Percentiles rank a stretch among this genome's conserved stretches.
These are phyloP conservation scores for Arthrinium phaeospermum DNA, from an alignment of 2,329 filamentous ascomycete species.

Conservation along the genomic window DNA sequence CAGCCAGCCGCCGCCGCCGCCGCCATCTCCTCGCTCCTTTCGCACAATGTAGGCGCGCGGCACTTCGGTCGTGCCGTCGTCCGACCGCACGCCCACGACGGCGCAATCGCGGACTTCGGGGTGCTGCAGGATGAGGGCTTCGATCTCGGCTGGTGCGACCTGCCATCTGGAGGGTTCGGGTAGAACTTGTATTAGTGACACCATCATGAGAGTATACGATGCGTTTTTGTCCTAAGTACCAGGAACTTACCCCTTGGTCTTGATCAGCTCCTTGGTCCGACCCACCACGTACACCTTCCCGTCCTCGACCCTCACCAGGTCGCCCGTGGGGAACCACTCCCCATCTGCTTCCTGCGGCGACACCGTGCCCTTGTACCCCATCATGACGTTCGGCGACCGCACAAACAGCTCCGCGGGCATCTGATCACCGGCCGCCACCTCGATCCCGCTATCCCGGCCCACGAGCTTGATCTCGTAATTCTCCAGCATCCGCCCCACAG, in stretches of 20 bases:
- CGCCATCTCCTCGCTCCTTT: slow-evolving; percentile 27
- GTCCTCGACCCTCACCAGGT: slow-evolving; percentile 43
- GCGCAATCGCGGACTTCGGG: slow-evolving; percentile 50
- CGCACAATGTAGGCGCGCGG: slow-evolving; percentile 54
- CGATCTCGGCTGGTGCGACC: slow-evolving; percentile 54
- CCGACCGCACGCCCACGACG: slow-evolving; percentile 48
- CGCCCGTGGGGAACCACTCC: slow-evolving; percentile 50
- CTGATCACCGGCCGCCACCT: neutral
- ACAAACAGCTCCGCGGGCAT: slow-evolving; percentile 7
- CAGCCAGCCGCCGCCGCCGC: slow-evolving; percentile 34
- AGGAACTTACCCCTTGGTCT: slow-evolving; percentile 47
- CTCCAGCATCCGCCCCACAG: slow-evolving; percentile 51
- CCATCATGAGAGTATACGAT: too few relatives aligned
- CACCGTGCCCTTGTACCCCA: neutral
- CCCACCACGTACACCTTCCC: slow-evolving; percentile 46
- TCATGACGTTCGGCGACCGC: slow-evolving; percentile 6
- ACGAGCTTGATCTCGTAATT: slow-evolving; percentile 41
- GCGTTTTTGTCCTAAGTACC: too few relatives aligned
- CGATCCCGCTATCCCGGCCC: neutral
- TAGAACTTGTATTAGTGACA: neutral
- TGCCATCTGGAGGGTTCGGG: slow-evolving; percentile 43
- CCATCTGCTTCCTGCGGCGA: slow-evolving; percentile 31
- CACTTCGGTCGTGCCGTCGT: slow-evolving; percentile 39
- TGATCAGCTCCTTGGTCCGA: slow-evolving; percentile 51
- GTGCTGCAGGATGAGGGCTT: slow-evolving; percentile 49